These are phyloP conservation scores for Colletotrichum liriopes DNA, from an alignment of 2,329 filamentous ascomycete species.

Conservation along the genomic window DNA sequence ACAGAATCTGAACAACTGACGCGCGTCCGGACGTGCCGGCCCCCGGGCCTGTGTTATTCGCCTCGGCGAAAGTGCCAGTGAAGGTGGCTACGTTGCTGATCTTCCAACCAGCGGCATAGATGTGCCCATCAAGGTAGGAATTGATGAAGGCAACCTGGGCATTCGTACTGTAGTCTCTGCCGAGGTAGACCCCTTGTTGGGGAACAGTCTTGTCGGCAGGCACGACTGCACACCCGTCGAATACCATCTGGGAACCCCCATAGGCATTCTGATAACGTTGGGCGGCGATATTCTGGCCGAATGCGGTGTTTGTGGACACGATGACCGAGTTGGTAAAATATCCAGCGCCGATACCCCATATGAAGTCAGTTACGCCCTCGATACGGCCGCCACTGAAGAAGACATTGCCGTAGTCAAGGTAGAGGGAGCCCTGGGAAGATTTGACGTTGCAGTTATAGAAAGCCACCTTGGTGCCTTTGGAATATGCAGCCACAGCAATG, in stretches of 20 bases:
- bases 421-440: constrained; percentile 37
- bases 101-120: constrained; percentile 48
- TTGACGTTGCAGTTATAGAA: constrained; percentile 42
- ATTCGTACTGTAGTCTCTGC: constrained; percentile 48
- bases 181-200: constrained; percentile 48
- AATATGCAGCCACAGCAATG: constrained; percentile 47
- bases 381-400: constrained; percentile 34
- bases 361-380: constrained; percentile 44
- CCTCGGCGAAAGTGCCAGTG: constrained; percentile 49
- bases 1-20: constrained; percentile 45
- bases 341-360: constrained; percentile 57
- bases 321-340: too few relatives aligned
- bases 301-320: constrained; percentile 54
- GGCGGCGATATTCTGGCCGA: constrained; percentile 48
- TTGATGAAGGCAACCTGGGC: constrained; percentile 50
- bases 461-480: constrained; percentile 50
- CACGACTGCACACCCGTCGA: constrained; percentile 42
- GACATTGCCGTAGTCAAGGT: constrained; percentile 36
- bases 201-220: constrained; percentile 40
- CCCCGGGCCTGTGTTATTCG: constrained; percentile 53
- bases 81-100: constrained; percentile 46
- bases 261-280: constrained; percentile 48
- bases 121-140: constrained; percentile 50
- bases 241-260: constrained; percentile 45
- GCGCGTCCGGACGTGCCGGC: constrained; percentile 46